A percentile compares a stretch with the other conserved stretches of the same genome.
Conservation (phyloP, 1,284 basidiomycete species). For the Trichosporon coremiiforme region DNA sequence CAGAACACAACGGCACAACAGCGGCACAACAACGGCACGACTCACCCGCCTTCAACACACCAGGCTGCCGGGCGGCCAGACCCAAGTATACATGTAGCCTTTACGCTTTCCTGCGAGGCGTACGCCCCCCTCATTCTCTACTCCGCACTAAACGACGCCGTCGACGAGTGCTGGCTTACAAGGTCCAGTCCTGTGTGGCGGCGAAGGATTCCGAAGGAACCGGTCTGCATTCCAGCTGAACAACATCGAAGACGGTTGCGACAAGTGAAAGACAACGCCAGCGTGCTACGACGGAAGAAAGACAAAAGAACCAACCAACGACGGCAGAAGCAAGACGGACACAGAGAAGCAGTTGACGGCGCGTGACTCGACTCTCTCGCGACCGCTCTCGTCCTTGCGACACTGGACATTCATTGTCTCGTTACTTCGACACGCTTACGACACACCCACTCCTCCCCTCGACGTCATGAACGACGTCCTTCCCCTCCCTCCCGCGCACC, state of each 20-base stretch:
- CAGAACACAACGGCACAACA: background rate
- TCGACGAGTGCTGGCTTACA: conserved; percentile 1
- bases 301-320: too few species aligned
- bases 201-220: too few species aligned
- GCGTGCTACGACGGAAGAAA: too few species aligned
- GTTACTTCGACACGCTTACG: background rate
- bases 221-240: background rate
- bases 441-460: background rate
- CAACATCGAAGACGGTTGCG: background rate
- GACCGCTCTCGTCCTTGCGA: background rate
- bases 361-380: background rate
- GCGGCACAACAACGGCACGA: too few species aligned
- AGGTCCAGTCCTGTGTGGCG: background rate
- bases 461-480: background rate
- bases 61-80: background rate
- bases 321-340: too few species aligned
- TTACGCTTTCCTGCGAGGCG: background rate
- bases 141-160: too few species aligned
- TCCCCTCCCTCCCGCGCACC: background rate
- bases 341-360: too few species aligned
- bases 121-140: background rate
- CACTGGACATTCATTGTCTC: too few species aligned
- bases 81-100: conserved; percentile 9
- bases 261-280: background rate
- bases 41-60: background rate